These are phyloP conservation scores for Volvox africanus DNA, from an alignment of 139 green algal genomes.

Conservation along the genomic window DNA sequence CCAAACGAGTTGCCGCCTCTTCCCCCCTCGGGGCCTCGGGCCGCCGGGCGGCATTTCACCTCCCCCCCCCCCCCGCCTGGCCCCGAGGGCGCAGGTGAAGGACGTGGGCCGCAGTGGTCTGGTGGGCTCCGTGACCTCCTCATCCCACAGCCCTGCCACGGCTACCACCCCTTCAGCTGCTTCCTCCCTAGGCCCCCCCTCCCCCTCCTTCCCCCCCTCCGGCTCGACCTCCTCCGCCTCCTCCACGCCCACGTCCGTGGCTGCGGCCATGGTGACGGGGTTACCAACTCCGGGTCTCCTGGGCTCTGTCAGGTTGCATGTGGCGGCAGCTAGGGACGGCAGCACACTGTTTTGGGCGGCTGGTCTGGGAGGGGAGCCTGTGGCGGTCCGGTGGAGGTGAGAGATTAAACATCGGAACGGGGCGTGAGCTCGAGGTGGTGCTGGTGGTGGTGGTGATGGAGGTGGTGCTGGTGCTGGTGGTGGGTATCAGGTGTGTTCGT, in stretches of 20 bases:
- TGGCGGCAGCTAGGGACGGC: conserved; percentile 63
- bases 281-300: conserved; percentile 29
- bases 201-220: background rate
- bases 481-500: too few species aligned
- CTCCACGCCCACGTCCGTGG: background rate
- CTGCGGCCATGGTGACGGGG: background rate
- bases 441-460: too few species aligned
- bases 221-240: background rate
- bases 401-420: background rate
- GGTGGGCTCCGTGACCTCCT: background rate
- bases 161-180: background rate
- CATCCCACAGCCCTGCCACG: background rate
- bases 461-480: too few species aligned
- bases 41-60: background rate
- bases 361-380: conserved; percentile 21
- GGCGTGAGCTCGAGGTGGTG: too few species aligned
- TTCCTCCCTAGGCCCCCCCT: background rate
- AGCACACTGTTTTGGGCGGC: conserved; percentile 66
- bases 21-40: background rate
- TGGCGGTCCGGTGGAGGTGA: conserved; percentile 52
- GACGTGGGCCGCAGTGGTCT: conserved; percentile 32
- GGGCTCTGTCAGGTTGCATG: conserved; percentile 47
- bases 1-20: too few species aligned
- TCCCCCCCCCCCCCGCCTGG: background rate
- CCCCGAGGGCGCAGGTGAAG: conserved; percentile 21